phyloP scores from a whole-genome alignment of 441 rosid genomes.

The Euphorbia schlechtendalii region DNA sequence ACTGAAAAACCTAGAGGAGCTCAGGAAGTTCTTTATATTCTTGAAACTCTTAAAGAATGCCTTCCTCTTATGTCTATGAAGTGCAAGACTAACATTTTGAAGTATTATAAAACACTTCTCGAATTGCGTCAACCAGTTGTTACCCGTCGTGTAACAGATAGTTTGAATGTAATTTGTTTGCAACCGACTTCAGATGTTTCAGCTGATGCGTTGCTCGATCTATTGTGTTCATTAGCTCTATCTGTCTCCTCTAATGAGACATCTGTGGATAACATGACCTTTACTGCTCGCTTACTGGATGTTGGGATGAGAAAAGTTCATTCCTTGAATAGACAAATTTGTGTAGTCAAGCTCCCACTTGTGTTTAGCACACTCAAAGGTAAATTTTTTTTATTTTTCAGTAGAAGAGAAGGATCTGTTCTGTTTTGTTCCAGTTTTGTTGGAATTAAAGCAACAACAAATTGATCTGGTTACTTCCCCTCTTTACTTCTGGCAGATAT shows the following conservation, averaged over 20 bases:
- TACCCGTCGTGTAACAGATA: constrained; percentile 66
- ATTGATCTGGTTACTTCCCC: constrained; percentile 8
- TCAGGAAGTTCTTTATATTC: constrained; percentile 58
- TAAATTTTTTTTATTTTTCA: constrained; percentile 18
- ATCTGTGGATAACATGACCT: constrained; percentile 62
- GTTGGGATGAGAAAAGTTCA: constrained; percentile 67
- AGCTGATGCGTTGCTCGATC: constrained; percentile 58
- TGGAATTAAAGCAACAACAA: background rate
- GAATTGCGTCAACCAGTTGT: constrained; percentile 54
- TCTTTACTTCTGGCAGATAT: constrained; percentile 50
- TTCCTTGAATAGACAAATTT: constrained; percentile 53
- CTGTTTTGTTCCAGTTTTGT: background rate
- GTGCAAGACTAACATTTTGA: constrained; percentile 42
- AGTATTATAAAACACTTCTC: constrained; percentile 57
- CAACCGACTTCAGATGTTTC: constrained; percentile 50
- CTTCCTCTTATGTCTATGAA: constrained; percentile 65
- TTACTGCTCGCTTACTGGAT: constrained; percentile 71
- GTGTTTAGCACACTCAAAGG: constrained; percentile 81
- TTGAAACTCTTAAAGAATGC: constrained; percentile 69
- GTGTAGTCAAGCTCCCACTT: constrained; percentile 61
- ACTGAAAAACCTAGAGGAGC: constrained; percentile 63
- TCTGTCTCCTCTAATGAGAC: constrained; percentile 50
- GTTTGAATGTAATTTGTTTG: constrained; percentile 53
- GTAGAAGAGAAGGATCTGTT: constrained; percentile 2
- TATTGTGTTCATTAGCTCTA: constrained; percentile 53